A percentile compares a stretch with the other conserved stretches of the same genome.
Conservation (phyloP, 345 rosid species). For the Euclidium syriacum region DNA sequence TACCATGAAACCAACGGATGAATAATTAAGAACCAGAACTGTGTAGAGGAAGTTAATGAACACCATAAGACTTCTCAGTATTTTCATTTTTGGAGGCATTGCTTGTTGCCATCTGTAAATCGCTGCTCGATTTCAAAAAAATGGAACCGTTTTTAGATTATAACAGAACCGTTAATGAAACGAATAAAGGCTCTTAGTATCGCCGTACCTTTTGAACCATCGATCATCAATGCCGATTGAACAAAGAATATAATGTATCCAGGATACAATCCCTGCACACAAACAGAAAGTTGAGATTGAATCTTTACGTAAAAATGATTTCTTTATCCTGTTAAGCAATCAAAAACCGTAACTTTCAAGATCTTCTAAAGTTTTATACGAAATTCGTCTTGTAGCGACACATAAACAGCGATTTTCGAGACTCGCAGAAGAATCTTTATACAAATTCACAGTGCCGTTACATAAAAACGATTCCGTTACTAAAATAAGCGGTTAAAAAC, state of each 20-base stretch:
- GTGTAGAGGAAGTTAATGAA: conserved; percentile 65
- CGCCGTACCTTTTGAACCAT: conserved; percentile 87
- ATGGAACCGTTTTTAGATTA: background rate
- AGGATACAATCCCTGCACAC: conserved; percentile 82
- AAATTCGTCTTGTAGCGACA: no score
- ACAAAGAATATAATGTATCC: conserved; percentile 91
- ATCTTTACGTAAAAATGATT: no score
- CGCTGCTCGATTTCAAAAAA: conserved; percentile 40
- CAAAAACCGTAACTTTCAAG: no score
- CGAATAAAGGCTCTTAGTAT: background rate
- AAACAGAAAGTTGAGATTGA: background rate
- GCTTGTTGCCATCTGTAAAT: conserved; percentile 94
- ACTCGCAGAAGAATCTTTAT: no score
- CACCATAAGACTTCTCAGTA: conserved; percentile 44
- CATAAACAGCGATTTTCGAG: no score
- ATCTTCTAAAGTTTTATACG: no score
- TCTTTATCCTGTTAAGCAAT: no score
- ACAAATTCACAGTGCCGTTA: background rate
- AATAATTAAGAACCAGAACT: conserved; percentile 68
- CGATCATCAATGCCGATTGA: conserved; percentile 94
- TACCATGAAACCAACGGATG: conserved; percentile 92
- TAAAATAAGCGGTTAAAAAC: no score
- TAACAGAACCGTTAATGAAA: background rate
- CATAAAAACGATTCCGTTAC: no score
- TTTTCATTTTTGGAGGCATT: conserved; percentile 42